These are phyloP conservation scores for Diaporthe capsici DNA, from an alignment of 2,329 filamentous ascomycete genomes.

Conservation along the genomic window DNA sequence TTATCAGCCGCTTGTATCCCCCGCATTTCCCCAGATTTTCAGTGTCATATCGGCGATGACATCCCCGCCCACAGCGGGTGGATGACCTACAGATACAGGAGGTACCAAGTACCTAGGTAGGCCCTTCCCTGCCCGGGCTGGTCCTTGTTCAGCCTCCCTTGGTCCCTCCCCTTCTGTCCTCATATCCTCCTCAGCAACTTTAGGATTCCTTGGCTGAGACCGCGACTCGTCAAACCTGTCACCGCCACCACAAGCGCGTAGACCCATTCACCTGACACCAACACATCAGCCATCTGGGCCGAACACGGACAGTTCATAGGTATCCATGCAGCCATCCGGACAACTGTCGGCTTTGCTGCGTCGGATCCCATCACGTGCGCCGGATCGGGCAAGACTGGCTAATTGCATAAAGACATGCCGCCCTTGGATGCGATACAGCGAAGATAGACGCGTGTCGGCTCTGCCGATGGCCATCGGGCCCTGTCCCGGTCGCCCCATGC, in stretches of 20 bases:
- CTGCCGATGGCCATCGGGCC: slow-evolving; percentile 8
- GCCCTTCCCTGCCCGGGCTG: not conserved
- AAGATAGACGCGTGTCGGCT: not conserved
- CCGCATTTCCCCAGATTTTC: slow-evolving; percentile 28
- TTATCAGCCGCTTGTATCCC: slow-evolving; percentile 14
- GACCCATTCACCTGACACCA: not conserved
- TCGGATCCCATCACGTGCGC: not conserved
- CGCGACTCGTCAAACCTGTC: not conserved
- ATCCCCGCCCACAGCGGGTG: not conserved
- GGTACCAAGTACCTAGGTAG: not conserved
- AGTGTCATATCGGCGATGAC: not conserved
- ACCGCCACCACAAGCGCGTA: not conserved
- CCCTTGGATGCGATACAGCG: not conserved
- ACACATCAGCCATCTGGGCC: not conserved
- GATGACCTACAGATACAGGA: not conserved
- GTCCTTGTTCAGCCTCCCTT: not conserved
- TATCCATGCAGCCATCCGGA: not conserved
- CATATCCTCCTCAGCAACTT: not conserved
- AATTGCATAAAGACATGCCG: not conserved
- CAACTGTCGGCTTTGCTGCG: not conserved
- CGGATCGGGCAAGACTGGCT: not conserved
- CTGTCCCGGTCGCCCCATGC: not conserved
- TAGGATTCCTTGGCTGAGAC: not conserved
- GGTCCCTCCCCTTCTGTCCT: not conserved
- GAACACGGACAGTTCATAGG: not conserved